Evolutionary conservation across 2,329 filamentous ascomycete genomes (phyloP).

Genomic region (Sarocladium kiliense): DNA sequence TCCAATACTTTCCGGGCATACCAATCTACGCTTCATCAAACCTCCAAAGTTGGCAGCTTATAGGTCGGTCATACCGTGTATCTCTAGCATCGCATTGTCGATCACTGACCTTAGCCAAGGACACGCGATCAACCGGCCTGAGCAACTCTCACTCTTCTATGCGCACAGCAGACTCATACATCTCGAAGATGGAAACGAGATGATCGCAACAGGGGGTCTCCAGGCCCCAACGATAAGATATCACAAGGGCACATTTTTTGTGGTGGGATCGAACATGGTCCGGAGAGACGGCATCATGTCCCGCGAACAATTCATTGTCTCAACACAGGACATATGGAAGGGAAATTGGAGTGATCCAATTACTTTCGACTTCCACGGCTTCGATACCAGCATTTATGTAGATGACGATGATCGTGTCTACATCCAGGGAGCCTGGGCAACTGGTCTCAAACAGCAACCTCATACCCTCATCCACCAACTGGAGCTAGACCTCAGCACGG

Average conservation of each 20-base stretch:
- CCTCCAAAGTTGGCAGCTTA: conserved; percentile 24
- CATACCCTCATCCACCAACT: conserved; percentile 19
- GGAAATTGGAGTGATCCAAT: conserved; percentile 24
- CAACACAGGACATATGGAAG: conserved; percentile 18
- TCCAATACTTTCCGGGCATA: conserved; percentile 53
- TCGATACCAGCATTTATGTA: conserved; percentile 39
- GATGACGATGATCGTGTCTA: conserved; percentile 28
- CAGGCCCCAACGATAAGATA: conserved; percentile 20
- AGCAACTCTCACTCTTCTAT: conserved; percentile 8
- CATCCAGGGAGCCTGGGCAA: conserved; percentile 15
- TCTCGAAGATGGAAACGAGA: neutral
- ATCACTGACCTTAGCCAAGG: neutral
- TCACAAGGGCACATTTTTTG: conserved; percentile 18
- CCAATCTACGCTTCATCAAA: conserved; percentile 32
- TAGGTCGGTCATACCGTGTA: conserved; percentile 12
- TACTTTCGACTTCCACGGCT: conserved; percentile 31
- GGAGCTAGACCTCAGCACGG: conserved; percentile 18
- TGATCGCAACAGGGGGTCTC: conserved; percentile 12
- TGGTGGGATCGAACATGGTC: conserved; percentile 20
- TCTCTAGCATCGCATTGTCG: too few species aligned
- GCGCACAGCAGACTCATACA: conserved; percentile 5
- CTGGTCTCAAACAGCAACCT: neutral
- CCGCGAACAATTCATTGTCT: conserved; percentile 19
- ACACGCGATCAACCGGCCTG: conserved; percentile 11
- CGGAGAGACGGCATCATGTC: neutral